Evolutionary conservation across 2,329 filamentous ascomycete genomes (phyloP), one percentile per base, ranked within the genome.

Genomic region (Beauveria varroae): DNA sequence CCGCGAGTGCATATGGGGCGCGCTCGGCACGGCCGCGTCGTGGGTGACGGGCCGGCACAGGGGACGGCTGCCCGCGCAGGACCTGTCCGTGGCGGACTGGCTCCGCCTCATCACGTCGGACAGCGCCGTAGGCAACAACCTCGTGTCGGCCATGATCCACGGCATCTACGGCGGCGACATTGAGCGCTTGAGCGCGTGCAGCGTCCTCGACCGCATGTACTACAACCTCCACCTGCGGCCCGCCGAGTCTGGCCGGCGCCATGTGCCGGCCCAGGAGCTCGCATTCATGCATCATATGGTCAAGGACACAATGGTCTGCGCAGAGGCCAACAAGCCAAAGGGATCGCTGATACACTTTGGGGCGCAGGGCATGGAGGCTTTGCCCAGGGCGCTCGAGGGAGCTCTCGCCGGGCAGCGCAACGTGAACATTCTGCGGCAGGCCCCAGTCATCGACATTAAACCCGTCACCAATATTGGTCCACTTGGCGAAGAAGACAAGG

Each of bases 101-200:
- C 66, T 77, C 47, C 66, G 71, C 41, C 56, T 65, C 18, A 57
- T 75, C 44, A 71, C 64, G 55, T 67, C 68, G 44, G 70, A 69
- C 64, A 59, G 64, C 44, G 62, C 69, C 40, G 65, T 89, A 7
- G 85, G 85, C 16, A 81, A 95, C 66, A 93, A 96, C 67, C 59
- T 96, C 20, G 74, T 86, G 7, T 96, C 91, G 5, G 91, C 87
- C 57, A 76, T 86, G 69, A 69, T 91, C 58, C 95, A 98, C 73
- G 95, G 95, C 47, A 91, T 98, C 62, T 96, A 96, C 73, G 95
- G 93, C 24, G 95, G 95, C 5, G 90, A 97, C 73, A 85, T 96
- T 53, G 86, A 90, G 71, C 82, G 88, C 70, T 78, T 98, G 56
- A 96, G 92, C 73, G 85, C 85, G 53, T 85, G 85, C 67, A 86